Base-by-base conservation (phyloP, 2,329 filamentous ascomycete species). In the Beauveria asiatica region DNA sequence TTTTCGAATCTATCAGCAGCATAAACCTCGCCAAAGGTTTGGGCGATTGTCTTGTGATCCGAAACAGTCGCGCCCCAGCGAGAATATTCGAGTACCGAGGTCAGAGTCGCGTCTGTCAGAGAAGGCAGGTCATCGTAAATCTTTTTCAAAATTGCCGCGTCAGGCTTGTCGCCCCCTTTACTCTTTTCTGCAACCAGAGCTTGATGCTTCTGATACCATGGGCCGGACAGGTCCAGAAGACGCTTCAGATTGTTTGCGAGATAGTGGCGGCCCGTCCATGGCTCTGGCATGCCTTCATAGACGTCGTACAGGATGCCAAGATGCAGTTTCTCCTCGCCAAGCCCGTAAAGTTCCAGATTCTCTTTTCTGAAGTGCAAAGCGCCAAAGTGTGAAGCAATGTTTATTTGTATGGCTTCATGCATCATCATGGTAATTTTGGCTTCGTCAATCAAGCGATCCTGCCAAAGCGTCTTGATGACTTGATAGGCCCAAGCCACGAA, bases 401-500 rank as follows among this genome's bases (percentile, higher is more conserved):
- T 82, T 59, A 85, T 71, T 54, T 82, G 78, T 30, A 82, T 76
- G 8, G 90, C 91, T 74, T 97, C 90, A 63, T 82, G 79, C 42
- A 85, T 77, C 64, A 85, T 75, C 5, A 80, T 74, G 10, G 83
- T 82, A 39, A 85, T 73, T 60, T 78, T 77, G 8, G 73, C 70
- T 48, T 82, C 78, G 65, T 87, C 80, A 50, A 83, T 77, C 2
- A 82, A 69, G 39, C 80, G 79, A 55, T 86, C 84, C 60, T 84
- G 83, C 67, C 87, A 88, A 61, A 88, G 78, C 60, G 88, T 83
- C 70, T 89, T 90, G 70, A 93, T 86, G 16, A 86, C 85, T 70
- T 89, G 86, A 67, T 85, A 89, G 9, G 88, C 85, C 87, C 89
- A 94, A 1, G 89, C 88, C 52, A 95, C 80, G 48, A 94, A 84